A percentile compares a stretch with the other conserved stretches of the same genome.
Conservation (phyloP, 371 early-diverging fungal genomes). For the Mucor sp. region DNA sequence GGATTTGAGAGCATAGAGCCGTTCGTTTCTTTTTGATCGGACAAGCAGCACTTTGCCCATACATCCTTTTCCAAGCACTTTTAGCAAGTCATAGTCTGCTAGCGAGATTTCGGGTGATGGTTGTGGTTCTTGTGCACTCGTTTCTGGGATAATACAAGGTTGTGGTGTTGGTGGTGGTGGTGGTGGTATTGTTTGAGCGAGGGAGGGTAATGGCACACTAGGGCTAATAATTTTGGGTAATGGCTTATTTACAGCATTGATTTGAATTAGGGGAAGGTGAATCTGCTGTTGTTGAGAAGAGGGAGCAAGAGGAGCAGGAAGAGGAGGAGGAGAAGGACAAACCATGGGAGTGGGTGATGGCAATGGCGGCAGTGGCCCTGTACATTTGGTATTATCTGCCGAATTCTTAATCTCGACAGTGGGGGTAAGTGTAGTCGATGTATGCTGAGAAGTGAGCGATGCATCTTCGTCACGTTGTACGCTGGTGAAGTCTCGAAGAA, state of each 20-base stretch:
- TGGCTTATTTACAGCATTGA: background rate
- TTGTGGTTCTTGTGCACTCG: background rate
- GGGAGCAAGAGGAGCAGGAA: too few species aligned
- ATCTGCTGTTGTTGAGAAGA: background rate
- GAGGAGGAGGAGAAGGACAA: background rate
- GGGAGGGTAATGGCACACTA: background rate
- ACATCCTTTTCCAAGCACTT: conserved; percentile 60
- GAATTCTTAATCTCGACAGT: background rate
- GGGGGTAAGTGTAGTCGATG: conserved; percentile 14
- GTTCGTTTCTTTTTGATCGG: conserved; percentile 48
- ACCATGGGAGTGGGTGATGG: background rate
- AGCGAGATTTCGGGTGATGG: background rate
- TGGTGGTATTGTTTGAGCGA: background rate
- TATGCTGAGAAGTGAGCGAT: conserved; percentile 9
- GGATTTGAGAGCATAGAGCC: conserved; percentile 71
- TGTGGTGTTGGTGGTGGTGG: background rate
- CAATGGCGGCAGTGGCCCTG: conserved; percentile 1
- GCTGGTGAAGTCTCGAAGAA: conserved; percentile 46
- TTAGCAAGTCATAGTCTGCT: conserved; percentile 54
- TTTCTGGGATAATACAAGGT: background rate
- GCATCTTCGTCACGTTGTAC: conserved; percentile 51
- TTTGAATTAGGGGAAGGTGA: background rate
- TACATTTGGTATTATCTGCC: background rate
- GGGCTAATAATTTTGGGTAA: background rate
- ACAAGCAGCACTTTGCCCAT: conserved; percentile 69